Evolutionary conservation across 2,329 filamentous ascomycete genomes (phyloP).

Genomic region (Colletotrichum sp.): DNA sequence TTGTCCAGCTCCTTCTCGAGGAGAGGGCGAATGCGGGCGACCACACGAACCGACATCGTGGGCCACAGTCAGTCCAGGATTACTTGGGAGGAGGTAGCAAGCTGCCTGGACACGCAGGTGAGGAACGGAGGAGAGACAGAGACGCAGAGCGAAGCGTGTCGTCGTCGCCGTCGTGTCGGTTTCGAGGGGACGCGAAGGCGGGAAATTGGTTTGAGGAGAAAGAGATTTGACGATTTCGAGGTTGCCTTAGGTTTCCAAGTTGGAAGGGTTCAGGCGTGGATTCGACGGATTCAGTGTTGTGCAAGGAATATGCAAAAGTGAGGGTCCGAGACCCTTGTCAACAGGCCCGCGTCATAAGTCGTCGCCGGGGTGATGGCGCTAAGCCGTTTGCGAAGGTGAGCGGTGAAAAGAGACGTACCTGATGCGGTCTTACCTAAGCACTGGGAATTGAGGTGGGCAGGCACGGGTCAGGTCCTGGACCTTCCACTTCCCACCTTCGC

Average conservation of each 20-base stretch:
- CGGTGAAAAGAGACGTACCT: neutral
- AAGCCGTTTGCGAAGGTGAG: neutral
- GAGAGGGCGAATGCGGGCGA: conserved; percentile 88
- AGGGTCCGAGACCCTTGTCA: neutral
- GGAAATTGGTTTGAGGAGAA: neutral
- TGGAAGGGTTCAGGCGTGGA: neutral
- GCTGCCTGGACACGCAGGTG: neutral
- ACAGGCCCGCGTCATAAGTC: neutral
- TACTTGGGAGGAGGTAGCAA: neutral
- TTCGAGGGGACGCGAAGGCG: neutral
- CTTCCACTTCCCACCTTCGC: neutral
- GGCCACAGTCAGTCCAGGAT: neutral
- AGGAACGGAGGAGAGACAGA: neutral
- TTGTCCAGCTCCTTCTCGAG: conserved; percentile 84
- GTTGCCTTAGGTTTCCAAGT: conserved; percentile 7
- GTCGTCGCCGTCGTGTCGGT: neutral
- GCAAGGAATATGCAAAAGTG: neutral
- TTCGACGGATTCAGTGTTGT: neutral
- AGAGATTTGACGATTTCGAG: neutral
- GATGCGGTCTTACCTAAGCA: neutral
- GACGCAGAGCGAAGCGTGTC: neutral
- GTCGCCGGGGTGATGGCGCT: conserved; percentile 10
- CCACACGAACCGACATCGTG: conserved; percentile 76
- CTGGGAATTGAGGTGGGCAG: neutral
- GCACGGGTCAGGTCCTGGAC: neutral